A percentile compares a stretch with the other conserved stretches of the same genome.
Conservation (phyloP, 768 basidiomycete genomes). For the Coprinellus aureogranulatus region DNA sequence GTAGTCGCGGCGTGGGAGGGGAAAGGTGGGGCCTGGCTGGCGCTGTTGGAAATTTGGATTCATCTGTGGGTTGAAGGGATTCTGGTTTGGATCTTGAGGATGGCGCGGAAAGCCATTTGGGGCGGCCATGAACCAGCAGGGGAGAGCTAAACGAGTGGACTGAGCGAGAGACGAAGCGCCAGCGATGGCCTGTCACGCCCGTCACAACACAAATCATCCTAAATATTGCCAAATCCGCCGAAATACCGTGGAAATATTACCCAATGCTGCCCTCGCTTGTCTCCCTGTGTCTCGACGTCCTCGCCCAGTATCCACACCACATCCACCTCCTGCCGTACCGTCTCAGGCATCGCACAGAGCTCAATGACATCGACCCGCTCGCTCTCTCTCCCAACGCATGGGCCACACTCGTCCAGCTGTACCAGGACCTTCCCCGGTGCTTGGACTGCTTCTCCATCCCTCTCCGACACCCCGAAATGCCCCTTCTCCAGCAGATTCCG, state of each 20-base stretch:
- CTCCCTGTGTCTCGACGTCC: conserved; percentile 46
- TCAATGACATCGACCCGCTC: conserved; percentile 31
- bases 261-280: conserved; percentile 51
- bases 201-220: no score
- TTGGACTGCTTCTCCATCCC: conserved; percentile 45
- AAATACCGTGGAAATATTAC: no score
- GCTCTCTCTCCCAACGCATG: conserved; percentile 57
- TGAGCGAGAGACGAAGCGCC: conserved; percentile 12
- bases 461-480: conserved; percentile 53
- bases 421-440: conserved; percentile 47
- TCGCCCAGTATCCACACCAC: conserved; percentile 46
- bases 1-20: conserved; percentile 39
- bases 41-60: conserved; percentile 25
- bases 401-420: conserved; percentile 60
- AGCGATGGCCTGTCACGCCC: conserved; percentile 7
- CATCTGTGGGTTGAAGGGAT: conserved; percentile 15
- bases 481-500: conserved; percentile 55
- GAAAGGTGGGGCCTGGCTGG: conserved; percentile 24
- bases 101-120: conserved; percentile 13
- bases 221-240: no score
- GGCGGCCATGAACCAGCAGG: conserved; percentile 12
- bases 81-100: conserved; percentile 15
- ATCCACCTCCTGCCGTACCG: conserved; percentile 34
- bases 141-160: background rate
- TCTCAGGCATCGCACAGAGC: conserved; percentile 38